Evolutionary conservation across 228 moss, liverwort and hornwort genomes (phyloP).

Genomic region (Sphagnum fallax): DNA sequence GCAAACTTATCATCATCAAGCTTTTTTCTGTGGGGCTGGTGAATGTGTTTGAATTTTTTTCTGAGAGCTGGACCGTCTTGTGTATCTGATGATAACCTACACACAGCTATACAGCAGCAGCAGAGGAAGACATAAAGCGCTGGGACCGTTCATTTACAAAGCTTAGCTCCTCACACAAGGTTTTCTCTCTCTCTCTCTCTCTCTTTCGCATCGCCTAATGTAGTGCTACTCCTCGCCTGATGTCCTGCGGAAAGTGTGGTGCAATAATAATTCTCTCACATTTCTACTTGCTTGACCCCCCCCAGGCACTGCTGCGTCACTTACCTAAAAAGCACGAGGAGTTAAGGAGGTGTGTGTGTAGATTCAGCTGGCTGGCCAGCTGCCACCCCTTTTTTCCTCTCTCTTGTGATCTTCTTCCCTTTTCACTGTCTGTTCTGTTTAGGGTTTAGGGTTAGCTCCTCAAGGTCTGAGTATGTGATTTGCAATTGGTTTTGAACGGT

Average conservation of each 20-base stretch:
- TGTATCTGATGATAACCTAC: too few relatives aligned
- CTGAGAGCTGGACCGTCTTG: too few relatives aligned
- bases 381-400: background rate
- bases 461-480: too few relatives aligned
- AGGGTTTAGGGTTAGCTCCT: background rate
- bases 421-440: background rate
- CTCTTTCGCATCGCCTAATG: background rate
- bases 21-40: background rate
- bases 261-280: background rate
- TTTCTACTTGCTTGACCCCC: conserved; percentile 3
- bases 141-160: conserved; percentile 62
- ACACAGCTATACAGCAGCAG: conserved; percentile 61
- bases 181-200: conserved; percentile 1
- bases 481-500: too few relatives aligned
- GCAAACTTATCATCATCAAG: background rate
- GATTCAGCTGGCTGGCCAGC: background rate
- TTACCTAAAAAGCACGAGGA: conserved; percentile 49
- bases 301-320: conserved; percentile 53
- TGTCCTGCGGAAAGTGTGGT: background rate
- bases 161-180: conserved; percentile 54
- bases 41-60: background rate
- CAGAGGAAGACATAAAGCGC: conserved; percentile 65
- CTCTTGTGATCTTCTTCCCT: background rate
- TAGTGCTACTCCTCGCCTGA: background rate
- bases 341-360: conserved; percentile 46